Evolutionary conservation across 2,329 filamentous ascomycete genomes (phyloP), one percentile per base, ranked within the genome.

Genomic region (Botrytis sinoallii): DNA sequence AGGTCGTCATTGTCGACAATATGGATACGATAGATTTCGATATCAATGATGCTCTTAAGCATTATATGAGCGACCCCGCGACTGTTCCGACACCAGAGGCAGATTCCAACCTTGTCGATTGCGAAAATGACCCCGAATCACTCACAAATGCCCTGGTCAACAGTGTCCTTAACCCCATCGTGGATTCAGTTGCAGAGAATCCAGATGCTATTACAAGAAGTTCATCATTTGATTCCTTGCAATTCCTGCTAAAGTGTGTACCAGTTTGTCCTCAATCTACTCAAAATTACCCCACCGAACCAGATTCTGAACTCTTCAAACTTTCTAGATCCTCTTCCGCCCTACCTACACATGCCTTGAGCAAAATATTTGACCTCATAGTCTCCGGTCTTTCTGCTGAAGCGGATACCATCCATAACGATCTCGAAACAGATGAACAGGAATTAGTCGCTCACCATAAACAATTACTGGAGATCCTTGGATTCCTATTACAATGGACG

Each of bases 191-290:
- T 42, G 94, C 95, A 72, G 94, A 97, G 81, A 97, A 92, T 81
- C 94, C 96, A 69, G 95, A 98, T 83, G 92, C 93, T 75, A 91
- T 99, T 77, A 91, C 90, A 76, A 91, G 91, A 83, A 89, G 90
- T 79, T 88, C 90, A 70, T 88, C 91, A 77, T 95, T 98, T 85
- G 95, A 99, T 85, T 97, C 95, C 75, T 84, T 99, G 79, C 95
- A 98, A 83, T 97, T 97, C 81, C 86, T 99, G 74, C 88, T 99
- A 85, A 99, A 99, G 95, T 98, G 90, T 86, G 94, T 89, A 80
- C 88, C 89, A 84, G 86, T 85, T 82, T 87, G 85, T 84, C 79
- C 80, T 79, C 74, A 74, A 71, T 81, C 82, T 80, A 80, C 77
- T 79, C 75, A 79, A 74, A 80, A 77, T 65, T 78, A 76, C 73